Percentiles rank a stretch among this genome's conserved stretches.
These are phyloP conservation scores for Linum tenue DNA, from an alignment of 345 rosid genomes.

Conservation along the genomic window DNA sequence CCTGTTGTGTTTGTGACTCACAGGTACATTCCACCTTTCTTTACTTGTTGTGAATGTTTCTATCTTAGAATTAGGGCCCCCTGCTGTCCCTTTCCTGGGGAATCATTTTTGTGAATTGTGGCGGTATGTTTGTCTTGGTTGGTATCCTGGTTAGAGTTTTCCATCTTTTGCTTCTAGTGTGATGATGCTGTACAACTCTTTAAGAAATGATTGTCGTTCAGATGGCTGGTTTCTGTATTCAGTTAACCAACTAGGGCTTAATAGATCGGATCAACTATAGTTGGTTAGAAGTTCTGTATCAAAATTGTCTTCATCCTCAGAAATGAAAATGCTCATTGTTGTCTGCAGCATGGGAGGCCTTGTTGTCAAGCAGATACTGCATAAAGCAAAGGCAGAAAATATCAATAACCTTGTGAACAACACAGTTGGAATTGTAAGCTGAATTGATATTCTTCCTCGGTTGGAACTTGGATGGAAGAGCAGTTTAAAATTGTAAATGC, in stretches of 20 bases:
- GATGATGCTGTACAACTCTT: background rate
- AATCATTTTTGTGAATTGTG: background rate
- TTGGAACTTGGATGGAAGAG: background rate
- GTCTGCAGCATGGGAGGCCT: conserved; percentile 90
- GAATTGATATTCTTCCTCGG: background rate
- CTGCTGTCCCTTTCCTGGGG: background rate
- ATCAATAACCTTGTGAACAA: conserved; percentile 66
- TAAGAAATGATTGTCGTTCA: background rate
- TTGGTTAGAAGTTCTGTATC: background rate
- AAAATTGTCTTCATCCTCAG: background rate
- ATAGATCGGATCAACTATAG: too few relatives aligned
- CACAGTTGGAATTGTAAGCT: conserved; percentile 82
- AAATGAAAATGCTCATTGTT: conserved; percentile 2
- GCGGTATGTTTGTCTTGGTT: background rate
- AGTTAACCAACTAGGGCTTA: too few relatives aligned
- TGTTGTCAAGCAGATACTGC: conserved; percentile 87
- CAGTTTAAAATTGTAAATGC: conserved; percentile 3
- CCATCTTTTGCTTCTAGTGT: background rate
- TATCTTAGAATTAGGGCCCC: background rate
- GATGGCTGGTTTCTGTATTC: background rate
- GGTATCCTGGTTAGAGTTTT: too few relatives aligned
- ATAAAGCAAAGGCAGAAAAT: conserved; percentile 79
- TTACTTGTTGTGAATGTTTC: background rate
- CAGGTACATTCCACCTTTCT: conserved; percentile 35
- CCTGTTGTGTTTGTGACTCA: conserved; percentile 99